phyloP scores from a whole-genome alignment of 805 yeast species.

The Cyberlindnera xylosilytica region DNA sequence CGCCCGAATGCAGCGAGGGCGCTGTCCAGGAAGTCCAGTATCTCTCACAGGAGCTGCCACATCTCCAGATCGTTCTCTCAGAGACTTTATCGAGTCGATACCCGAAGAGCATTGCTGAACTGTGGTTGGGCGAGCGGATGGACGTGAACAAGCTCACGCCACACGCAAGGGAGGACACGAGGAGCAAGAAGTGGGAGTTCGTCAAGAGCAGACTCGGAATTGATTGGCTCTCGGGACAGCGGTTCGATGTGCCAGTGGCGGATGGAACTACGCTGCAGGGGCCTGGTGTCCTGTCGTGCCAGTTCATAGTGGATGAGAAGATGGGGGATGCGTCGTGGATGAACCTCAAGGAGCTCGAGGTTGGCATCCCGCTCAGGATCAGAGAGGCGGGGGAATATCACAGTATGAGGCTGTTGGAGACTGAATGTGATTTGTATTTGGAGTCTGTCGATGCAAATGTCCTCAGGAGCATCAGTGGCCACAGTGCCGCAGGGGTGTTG shows the following conservation, averaged over 20 bases:
- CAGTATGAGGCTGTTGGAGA: background rate
- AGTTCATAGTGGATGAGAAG: constrained; percentile 4
- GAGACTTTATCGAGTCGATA: background rate
- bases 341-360: constrained; percentile 3
- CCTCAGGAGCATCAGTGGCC: constrained; percentile 1
- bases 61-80: constrained; percentile 3
- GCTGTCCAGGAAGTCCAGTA: constrained; percentile 1
- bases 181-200: constrained; percentile 3
- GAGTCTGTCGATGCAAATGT: constrained; percentile 8
- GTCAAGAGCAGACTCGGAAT: constrained; percentile 1
- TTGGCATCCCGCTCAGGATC: constrained; percentile 1
- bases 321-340: background rate
- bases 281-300: constrained; percentile 4
- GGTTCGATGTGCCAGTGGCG: constrained; percentile 2
- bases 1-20: constrained; percentile 6
- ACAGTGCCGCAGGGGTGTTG: constrained; percentile 8
- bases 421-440: background rate
- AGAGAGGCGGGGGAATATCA: background rate
- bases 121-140: constrained; percentile 7
- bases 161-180: background rate
- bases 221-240: background rate
- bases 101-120: constrained; percentile 4
- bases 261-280: constrained; percentile 10
- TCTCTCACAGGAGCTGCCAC: background rate
- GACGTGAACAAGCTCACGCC: background rate